Base-by-base conservation (phyloP, 345 rosid species). In the Turritis glabra region DNA sequence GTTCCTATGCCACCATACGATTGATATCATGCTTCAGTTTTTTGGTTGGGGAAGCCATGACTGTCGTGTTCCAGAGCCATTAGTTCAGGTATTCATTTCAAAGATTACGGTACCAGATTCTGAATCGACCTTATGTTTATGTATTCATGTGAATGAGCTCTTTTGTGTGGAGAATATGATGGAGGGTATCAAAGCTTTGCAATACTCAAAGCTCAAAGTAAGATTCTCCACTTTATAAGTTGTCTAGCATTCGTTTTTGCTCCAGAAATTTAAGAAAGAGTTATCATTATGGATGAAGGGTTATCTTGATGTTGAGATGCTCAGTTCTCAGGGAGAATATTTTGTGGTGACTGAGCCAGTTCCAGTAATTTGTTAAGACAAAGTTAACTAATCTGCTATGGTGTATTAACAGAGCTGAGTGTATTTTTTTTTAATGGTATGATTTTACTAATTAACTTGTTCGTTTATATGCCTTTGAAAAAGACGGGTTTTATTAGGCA, bases 141-240 rank as follows among this genome's bases (percentile, higher is more conserved):
- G 0, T 59, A 37, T 21, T 37, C 18, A 43, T 41, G 35, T 23
- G 50, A 61, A 23, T 14, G 13, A 38, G 50, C 4, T 57, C 8
- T 57, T 57, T 57, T 30, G 5, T 18, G 60, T 29, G 60, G 8
- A 55, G 64, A 35, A 19, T 59, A 13, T 58, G 64, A 35, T 58
- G 44, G 63, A 58, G 15, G 44, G 11, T 18, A 10, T 58, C 10
- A 58, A 35, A 56, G 10, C 63, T 10, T 33, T 57, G 27, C 5
- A 35, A 19, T 10, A 19, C 18, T 35, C 29, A 59, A 21, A 37
- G 32, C 30, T 12, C 32, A 14, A 22, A 29, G 55, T 22, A 51
- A 1, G 55, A 23, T 10, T 19, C 29, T 51, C n/a, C n/a, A n/a
- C n/a, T n/a, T n/a, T n/a, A n/a, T n/a, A n/a, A n/a, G n/a, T n/a